These are phyloP conservation scores for Groenewaldozyma salmanticensis DNA, from an alignment of 805 yeast genomes.

Conservation along the genomic window DNA sequence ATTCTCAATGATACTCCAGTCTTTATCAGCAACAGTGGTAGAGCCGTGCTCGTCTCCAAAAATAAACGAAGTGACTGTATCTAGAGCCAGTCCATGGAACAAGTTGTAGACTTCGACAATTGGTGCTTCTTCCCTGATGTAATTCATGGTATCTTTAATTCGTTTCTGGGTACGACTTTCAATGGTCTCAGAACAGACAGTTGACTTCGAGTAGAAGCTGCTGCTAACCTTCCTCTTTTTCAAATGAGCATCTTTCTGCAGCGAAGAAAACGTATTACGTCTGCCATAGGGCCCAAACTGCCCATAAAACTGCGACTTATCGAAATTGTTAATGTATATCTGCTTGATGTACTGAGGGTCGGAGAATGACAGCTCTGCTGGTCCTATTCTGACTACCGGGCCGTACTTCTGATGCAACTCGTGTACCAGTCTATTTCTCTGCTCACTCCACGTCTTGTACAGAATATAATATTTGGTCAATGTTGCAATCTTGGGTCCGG, in stretches of 20 bases:
- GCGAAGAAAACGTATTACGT: conserved; percentile 49
- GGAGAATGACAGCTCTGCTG: conserved; percentile 50
- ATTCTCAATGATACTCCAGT: conserved; percentile 35
- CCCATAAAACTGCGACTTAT: conserved; percentile 45
- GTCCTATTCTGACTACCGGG: conserved; percentile 50
- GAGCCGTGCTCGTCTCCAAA: conserved; percentile 44
- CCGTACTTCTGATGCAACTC: conserved; percentile 48
- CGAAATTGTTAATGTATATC: conserved; percentile 46
- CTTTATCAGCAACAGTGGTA: conserved; percentile 32
- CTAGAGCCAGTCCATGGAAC: conserved; percentile 68
- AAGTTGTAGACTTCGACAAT: conserved; percentile 45
- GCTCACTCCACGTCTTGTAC: conserved; percentile 37
- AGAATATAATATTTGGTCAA: conserved; percentile 22
- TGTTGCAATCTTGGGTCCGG: conserved; percentile 15
- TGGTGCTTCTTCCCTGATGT: conserved; percentile 14
- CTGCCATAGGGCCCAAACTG: conserved; percentile 51
- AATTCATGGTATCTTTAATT: conserved; percentile 23
- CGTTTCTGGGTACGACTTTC: conserved; percentile 29
- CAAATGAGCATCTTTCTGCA: conserved; percentile 41
- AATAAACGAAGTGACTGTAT: conserved; percentile 51
- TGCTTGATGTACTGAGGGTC: conserved; percentile 42
- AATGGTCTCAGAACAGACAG: conserved; percentile 27
- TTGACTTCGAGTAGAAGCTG: conserved; percentile 37
- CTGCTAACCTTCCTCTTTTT: conserved; percentile 32
- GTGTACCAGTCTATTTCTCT: conserved; percentile 41